Conservation (phyloP, 768 basidiomycete species). For the Goffeauzyma gilvescens region DNA sequence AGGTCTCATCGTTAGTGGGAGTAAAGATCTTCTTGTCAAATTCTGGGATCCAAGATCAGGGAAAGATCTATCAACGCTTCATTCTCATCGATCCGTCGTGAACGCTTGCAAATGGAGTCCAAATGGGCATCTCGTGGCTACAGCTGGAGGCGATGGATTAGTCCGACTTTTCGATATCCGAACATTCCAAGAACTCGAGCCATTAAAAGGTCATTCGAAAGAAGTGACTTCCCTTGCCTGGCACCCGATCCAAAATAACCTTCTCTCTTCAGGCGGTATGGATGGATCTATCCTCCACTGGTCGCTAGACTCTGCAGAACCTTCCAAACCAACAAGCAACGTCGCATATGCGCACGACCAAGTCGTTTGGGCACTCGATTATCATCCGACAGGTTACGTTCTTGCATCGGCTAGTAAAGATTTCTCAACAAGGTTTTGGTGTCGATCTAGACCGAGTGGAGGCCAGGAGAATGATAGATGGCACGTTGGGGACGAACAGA, state of each 20-base stretch:
- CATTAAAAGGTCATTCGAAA: conserved; percentile 90
- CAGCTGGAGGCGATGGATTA: conserved; percentile 83
- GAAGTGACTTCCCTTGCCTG: conserved; percentile 92
- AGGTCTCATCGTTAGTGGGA: conserved; percentile 80
- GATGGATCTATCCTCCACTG: conserved; percentile 89
- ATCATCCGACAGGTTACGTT: conserved; percentile 87
- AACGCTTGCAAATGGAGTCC: conserved; percentile 87
- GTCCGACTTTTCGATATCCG: conserved; percentile 94
- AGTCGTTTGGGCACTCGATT: conserved; percentile 87
- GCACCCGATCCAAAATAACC: conserved; percentile 74
- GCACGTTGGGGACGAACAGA: conserved; percentile 26
- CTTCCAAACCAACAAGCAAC: conserved; percentile 53
- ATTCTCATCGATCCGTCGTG: conserved; percentile 92
- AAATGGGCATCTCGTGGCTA: conserved; percentile 80
- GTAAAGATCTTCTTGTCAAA: conserved; percentile 94
- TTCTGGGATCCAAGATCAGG: conserved; percentile 98
- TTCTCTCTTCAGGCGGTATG: conserved; percentile 82
- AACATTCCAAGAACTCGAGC: conserved; percentile 84
- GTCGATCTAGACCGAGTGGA: conserved; percentile 37
- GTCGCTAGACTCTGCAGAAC: conserved; percentile 47
- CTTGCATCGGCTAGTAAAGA: conserved; percentile 91
- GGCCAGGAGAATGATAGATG: conserved; percentile 29
- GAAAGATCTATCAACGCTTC: conserved; percentile 78
- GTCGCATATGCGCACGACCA: conserved; percentile 96
- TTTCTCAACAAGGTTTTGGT: conserved; percentile 98